Conservation (phyloP, 2,329 filamentous ascomycete genomes). For the Fusarium sp. region DNA sequence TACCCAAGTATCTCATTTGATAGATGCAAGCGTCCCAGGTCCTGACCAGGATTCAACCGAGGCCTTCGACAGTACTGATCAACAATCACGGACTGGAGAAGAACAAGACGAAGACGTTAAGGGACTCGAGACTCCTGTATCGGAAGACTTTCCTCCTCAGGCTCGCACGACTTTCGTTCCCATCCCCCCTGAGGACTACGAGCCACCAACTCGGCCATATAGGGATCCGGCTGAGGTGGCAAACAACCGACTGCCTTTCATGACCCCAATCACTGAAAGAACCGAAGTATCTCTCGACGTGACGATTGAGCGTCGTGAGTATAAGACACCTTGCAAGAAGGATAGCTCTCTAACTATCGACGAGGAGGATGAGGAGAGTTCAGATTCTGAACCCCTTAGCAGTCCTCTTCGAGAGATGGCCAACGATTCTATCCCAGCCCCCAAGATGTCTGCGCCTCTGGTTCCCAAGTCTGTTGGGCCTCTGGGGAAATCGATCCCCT, state of each 20-base stretch:
- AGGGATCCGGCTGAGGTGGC: conserved; percentile 82
- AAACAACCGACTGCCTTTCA: conserved; percentile 94
- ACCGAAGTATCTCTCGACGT: conserved; percentile 88
- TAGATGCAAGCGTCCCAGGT: conserved; percentile 49
- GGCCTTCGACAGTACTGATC: conserved; percentile 4
- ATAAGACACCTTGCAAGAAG: conserved; percentile 82
- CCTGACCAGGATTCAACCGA: conserved; percentile 38
- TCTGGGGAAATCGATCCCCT: conserved; percentile 47
- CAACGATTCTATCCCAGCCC: conserved; percentile 60
- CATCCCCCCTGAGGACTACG: conserved; percentile 86
- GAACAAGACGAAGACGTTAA: conserved; percentile 50
- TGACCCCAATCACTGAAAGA: conserved; percentile 97
- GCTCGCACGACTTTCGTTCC: conserved; percentile 79
- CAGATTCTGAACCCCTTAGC: conserved; percentile 62
- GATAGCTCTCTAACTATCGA: conserved; percentile 45
- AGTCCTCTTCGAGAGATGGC: conserved; percentile 79
- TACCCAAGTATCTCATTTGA: conserved; percentile 54
- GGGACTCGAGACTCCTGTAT: conserved; percentile 55
- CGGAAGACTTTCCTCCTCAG: conserved; percentile 57
- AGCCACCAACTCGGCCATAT: conserved; percentile 81
- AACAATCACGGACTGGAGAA: conserved; percentile 21
- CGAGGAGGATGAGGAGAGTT: conserved; percentile 49
- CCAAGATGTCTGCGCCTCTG: conserved; percentile 64
- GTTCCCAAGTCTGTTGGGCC: conserved; percentile 53
- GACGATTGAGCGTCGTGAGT: conserved; percentile 69